Conservation (phyloP, 768 basidiomycete genomes). For the Termitomyces sp. region DNA sequence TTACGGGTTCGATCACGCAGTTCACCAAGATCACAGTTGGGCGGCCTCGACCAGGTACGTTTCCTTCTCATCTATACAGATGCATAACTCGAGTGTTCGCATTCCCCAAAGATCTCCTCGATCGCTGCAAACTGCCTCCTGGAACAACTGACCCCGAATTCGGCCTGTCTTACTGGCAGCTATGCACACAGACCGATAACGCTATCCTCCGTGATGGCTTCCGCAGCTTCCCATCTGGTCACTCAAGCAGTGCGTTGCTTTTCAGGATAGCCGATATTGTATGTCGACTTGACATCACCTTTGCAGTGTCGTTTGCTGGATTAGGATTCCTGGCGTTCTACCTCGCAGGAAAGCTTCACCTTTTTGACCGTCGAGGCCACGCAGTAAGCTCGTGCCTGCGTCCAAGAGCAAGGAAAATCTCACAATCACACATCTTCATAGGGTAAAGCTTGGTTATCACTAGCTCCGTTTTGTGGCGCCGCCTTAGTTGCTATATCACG, state of each 20-base stretch:
- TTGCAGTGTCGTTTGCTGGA: slow-evolving; percentile 85
- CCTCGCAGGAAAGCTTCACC: slow-evolving; percentile 86
- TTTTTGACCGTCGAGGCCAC: slow-evolving; percentile 82
- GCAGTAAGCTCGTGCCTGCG: slow-evolving; percentile 37
- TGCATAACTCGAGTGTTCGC: not conserved
- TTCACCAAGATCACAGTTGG: slow-evolving; percentile 85
- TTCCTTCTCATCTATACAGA: not conserved
- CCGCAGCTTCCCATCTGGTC: slow-evolving; percentile 90
- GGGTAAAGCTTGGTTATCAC: slow-evolving; percentile 81
- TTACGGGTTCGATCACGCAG: slow-evolving; percentile 83
- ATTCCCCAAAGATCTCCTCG: slow-evolving; percentile 48
- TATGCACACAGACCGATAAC: slow-evolving; percentile 73
- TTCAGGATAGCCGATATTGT: not conserved
- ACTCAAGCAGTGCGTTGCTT: slow-evolving; percentile 68
- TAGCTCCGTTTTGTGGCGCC: slow-evolving; percentile 76
- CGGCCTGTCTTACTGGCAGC: slow-evolving; percentile 67
- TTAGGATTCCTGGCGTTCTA: slow-evolving; percentile 88
- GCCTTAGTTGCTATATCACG: slow-evolving; percentile 78
- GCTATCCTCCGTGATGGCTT: slow-evolving; percentile 75
- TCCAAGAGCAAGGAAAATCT: not conserved
- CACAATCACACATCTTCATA: slow-evolving; percentile 23
- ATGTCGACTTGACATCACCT: not conserved
- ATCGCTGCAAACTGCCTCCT: slow-evolving; percentile 64
- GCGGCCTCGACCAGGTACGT: slow-evolving; percentile 78
- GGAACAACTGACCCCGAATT: slow-evolving; percentile 68